Evolutionary conservation across 108 stramenopile species (phyloP).

Genomic region (Cyclostephanos tholiformis): DNA sequence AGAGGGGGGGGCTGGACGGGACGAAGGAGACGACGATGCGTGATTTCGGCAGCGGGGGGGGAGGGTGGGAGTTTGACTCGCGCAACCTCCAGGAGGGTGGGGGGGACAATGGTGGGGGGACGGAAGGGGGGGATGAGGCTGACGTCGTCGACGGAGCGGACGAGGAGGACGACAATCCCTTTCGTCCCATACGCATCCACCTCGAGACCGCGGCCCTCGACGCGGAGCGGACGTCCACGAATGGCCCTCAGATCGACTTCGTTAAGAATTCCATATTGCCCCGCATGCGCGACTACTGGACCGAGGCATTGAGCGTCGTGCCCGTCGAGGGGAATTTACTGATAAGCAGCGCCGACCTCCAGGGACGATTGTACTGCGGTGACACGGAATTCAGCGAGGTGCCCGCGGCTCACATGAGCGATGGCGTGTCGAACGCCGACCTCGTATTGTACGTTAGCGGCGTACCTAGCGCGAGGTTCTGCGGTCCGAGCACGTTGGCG

Average conservation of each 20-base stretch:
- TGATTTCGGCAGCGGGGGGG: constrained; percentile 1
- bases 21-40: constrained; percentile 6
- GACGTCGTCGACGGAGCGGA: background rate
- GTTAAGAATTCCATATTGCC: constrained; percentile 73
- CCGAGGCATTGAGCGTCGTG: constrained; percentile 66
- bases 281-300: constrained; percentile 73
- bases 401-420: constrained; percentile 64
- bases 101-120: background rate
- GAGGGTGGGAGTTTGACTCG: background rate
- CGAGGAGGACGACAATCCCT: constrained; percentile 33
- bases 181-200: constrained; percentile 74
- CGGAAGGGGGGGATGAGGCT: background rate
- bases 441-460: constrained; percentile 81
- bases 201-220: constrained; percentile 76
- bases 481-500: constrained; percentile 71
- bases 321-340: constrained; percentile 69
- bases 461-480: constrained; percentile 68
- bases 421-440: constrained; percentile 67
- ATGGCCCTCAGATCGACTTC: constrained; percentile 69
- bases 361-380: constrained; percentile 74
- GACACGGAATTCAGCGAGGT: constrained; percentile 80
- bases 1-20: too few species aligned
- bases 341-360: constrained; percentile 65
- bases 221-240: constrained; percentile 38
- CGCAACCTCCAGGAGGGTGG: constrained; percentile 27